Evolutionary conservation across 306 rosid species (phyloP), one percentile per base, ranked within the genome.

Genomic region (Sindora glabra): DNA sequence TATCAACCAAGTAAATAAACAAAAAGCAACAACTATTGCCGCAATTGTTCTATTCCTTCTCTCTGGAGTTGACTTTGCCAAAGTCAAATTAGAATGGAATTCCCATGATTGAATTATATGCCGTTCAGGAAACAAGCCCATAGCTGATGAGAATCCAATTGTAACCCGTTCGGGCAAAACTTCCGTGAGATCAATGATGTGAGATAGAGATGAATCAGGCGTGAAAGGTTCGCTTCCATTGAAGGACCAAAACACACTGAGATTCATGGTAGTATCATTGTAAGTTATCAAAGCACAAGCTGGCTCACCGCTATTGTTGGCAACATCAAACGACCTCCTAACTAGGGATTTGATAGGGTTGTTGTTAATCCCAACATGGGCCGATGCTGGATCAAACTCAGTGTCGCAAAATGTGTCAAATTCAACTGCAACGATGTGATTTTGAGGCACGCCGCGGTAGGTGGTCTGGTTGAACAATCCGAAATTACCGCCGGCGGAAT

Each of bases 351-450:
- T 14, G 24, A 23, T 5, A 0, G 54, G 32, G 29, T 57, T 48
- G 2, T 33, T 15, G 39, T 51, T 56, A 32, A 77, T 51, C 5
- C 68, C 74, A 12, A 77, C 39, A 6, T 49, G 75, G 11, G 41
- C 30, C 21, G 6, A 18, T 9, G 9, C 9, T 7, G 54, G 73
- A 15, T 70, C 77, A 48, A 39, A 46, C 2, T 1, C 2, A 10
- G 39, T 2, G 9, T 14, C 16, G 0, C 55, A 2, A 4, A 3
- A 56, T 32, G 41, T 67, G 22, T 77, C 75, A n/a, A 77, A 77
- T 65, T 62, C 69, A 33, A 77, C 71, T 0, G 58, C 59, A 6
- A 77, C 68, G 12, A 62, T 39, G 5, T 19, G 48, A 52, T 71
- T 51, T 6, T 14, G 19, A 14, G 74, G 32, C 29, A 4, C 3